phyloP scores from a whole-genome alignment of 2,329 filamentous ascomycete genomes.

The Fusarium pilosicola region DNA sequence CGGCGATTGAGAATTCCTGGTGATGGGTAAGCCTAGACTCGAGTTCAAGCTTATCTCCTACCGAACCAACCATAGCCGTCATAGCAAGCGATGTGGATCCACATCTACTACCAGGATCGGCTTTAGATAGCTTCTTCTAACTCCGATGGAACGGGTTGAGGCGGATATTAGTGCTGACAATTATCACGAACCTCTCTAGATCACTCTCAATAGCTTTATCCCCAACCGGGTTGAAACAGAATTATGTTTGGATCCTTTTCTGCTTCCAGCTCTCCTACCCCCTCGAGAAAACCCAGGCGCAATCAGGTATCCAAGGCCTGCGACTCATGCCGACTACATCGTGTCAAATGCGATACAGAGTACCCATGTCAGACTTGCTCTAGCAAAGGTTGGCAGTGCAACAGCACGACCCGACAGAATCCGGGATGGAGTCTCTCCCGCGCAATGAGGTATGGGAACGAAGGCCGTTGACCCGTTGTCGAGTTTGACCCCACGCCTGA shows the following conservation, averaged over 20 bases:
- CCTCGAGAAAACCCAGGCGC: not conserved
- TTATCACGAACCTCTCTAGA: fast-evolving
- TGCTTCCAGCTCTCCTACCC: not conserved
- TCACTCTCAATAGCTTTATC: not conserved
- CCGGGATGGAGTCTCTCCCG: not conserved
- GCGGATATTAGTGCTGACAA: not conserved
- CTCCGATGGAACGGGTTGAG: not conserved
- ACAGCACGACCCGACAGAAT: not conserved
- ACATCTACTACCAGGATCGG: not conserved
- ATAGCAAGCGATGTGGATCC: not conserved
- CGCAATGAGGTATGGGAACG: not conserved
- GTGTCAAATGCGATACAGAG: not conserved
- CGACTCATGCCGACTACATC: not conserved
- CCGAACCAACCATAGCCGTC: not conserved
- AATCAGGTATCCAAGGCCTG: not conserved
- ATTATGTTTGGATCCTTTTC: not conserved
- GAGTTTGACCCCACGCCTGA: not conserved
- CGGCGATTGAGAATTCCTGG: fast-evolving
- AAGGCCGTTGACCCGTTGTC: not conserved
- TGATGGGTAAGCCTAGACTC: not conserved
- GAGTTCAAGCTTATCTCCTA: not conserved
- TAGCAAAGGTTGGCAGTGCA: not conserved
- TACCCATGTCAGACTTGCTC: not conserved
- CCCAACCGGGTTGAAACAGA: fast-evolving
- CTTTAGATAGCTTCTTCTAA: not conserved